phyloP scores from a whole-genome alignment of 257 asterid genomes.

The Solanum chiquidenum region DNA sequence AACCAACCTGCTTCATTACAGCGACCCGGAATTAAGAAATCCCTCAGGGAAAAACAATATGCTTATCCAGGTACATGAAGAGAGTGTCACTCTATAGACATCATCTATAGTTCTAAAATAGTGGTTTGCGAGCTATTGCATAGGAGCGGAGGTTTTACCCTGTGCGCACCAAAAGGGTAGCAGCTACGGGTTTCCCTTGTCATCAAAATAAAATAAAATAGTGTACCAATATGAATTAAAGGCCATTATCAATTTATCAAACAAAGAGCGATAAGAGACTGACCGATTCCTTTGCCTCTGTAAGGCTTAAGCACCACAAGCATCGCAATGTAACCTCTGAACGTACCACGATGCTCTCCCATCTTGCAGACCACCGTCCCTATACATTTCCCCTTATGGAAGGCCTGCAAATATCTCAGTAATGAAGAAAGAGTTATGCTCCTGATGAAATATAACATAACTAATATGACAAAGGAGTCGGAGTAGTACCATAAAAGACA shows the following conservation, averaged over 20 bases:
- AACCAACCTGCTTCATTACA: not conserved
- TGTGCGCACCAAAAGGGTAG: no score
- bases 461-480: not conserved
- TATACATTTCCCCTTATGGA: conserved; percentile 73
- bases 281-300: conserved; percentile 88
- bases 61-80: not conserved
- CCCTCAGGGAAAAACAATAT: not conserved
- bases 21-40: not conserved
- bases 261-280: not conserved
- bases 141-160: no score
- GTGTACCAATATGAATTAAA: not conserved
- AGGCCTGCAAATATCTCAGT: conserved; percentile 41
- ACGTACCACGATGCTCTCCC: conserved; percentile 90
- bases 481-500: conserved; percentile 65
- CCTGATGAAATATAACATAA: not conserved
- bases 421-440: not conserved
- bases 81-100: not conserved
- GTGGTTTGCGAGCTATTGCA: no score
- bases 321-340: conserved; percentile 95
- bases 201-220: not conserved
- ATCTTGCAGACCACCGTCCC: conserved; percentile 95
- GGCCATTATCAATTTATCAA: not conserved
- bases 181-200: no score
- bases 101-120: not conserved
- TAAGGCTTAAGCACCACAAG: conserved; percentile 80